Evolutionary conservation across 495 filamentous ascomycete genomes (phyloP), one percentile per base, ranked within the genome.

Genomic region (Lophiotrema nucula): DNA sequence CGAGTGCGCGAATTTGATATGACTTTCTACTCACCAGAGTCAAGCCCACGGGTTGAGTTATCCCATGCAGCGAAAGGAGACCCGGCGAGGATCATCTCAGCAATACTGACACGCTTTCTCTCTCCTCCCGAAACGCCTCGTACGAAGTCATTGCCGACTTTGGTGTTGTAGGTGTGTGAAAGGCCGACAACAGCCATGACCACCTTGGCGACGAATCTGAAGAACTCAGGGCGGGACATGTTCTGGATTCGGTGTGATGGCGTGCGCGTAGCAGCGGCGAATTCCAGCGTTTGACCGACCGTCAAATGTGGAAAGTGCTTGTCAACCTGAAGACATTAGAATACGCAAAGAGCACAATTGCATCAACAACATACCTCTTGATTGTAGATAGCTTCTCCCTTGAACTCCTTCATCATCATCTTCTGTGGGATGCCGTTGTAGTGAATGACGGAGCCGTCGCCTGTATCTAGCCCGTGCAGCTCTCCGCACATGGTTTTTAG

Each of bases 51-150:
- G 2, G 72, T 74, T 11, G 53, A 63, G 42, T 74, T 74, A 62
- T 74, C 72, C 72, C 72, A 74, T 19, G 41, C 53, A 58, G 25
- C 67, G 62, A 45, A 69, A 23, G 19, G 69, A 18, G 53, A 58
- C 80, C 75, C 12, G 72, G 79, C 61, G n/a, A 73, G 33, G 6
- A 57, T 46, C 13, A 64, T 66, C 46, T 74, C 72, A 4, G 72
- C 69, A 33, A 74, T 71, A 12, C 55, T 56, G 11, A 72, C 71
- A 16, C 72, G 56, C 53, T 74, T 74, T 4, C 69, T 41, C 50
- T 74, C 72, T 6, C 72, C 72, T 11, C 70, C 72, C 42, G 37
- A 54, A 18, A 73, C 72, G 19, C 72, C 70, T 18, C 72, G 56
- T 2, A 74, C 53, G 33, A 66, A 70, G 27, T 73, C 72, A 56